Base-by-base conservation (phyloP, 2,329 filamentous ascomycete species). In the Diaporthe vexans region DNA sequence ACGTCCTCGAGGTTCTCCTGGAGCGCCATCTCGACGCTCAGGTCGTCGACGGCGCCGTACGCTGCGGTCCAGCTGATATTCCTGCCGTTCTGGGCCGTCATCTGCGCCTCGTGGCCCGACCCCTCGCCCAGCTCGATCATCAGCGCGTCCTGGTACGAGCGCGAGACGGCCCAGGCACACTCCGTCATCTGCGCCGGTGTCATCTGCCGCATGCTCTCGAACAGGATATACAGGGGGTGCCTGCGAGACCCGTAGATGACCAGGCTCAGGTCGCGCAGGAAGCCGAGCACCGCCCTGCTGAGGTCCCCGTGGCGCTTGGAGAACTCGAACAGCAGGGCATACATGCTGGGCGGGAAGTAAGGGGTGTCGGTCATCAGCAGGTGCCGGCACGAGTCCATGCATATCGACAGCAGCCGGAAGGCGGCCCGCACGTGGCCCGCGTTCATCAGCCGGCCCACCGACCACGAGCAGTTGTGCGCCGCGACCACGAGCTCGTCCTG, bases 261-360 rank as follows among this genome's bases (percentile, higher is more conserved):
- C n/a, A 61, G 21, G 29, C 35, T 57, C 9, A 71, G 56, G n/a
- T 71, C 56, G 15, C 69, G 56, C 69, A 71, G 69, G 69, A 71
- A 71, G 13, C 5, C n/a, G 4, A 71, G 24, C n/a, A 71, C 52
- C 4, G 56, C 43, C 15, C 35, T 9, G 40, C 29, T 52, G 29
- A 61, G 29, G 13, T 26, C 33, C 15, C 21, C 56, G 56, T 71
- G 43, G 29, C 56, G 29, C 56, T 71, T 71, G 56, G 69, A 71
- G 69, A 71, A 71, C 56, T 71, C 69, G 56, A 71, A 71, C 43
- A 71, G 24, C 56, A 48, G 17, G 26, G 43, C 56, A 56, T 71
- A 71, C 29, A 71, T 71, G n/a, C 37, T 56, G 9, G 46, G 19
- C 13, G 69, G 69, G 69, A 71, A 71, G 15, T 52, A 48, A 1